Evolutionary conservation across 768 basidiomycete species (phyloP), one percentile per base, ranked within the genome.

Genomic region (Nidularia sp.): DNA sequence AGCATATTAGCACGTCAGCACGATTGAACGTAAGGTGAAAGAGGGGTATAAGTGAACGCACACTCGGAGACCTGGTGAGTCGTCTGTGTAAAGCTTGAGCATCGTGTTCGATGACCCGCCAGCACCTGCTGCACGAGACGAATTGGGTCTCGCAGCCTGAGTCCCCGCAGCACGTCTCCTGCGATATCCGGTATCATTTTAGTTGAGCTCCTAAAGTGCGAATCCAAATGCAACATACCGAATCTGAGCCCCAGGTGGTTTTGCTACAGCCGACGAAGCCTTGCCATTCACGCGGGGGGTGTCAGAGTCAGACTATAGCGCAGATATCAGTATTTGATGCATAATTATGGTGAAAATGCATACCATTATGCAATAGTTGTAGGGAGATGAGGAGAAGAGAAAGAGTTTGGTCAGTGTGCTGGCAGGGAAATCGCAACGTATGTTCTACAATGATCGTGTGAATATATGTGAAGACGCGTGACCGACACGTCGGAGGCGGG

Each of bases 81-180:
- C 97, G 66, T 98, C 96, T 36, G 97, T 98, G 83, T 98, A 98
- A 3, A 99, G 79, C 74, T 92, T 93, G 64, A 99, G 83, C 97
- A 99, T 98, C 52, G 97, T 99, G 75, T 93, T 96, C 53, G 88
- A 92, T 35, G 91, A 94, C 50, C 97, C 97, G 50, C 97, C 97
- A 53, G 93, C 93, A 41, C 96, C 94, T 29, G 95, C 93, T 39
- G 93, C 86, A 53, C 95, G 87, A 32, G 86, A 69, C 1, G 93
- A 95, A 66, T 93, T 94, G 25, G 94, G 93, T 68, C 80, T 84
- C 46, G 86, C 64, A 5, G 69, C 85, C 57, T 86, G 85, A 29
- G 66, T 62, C 51, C 79, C 81, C 54, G 81, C 79, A 58, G 90
- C 89, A 60, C 91, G 80, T 68, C 90, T 85, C 60, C 90, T 93